Percentiles rank a stretch among this genome's conserved stretches.
These are phyloP conservation scores for Ceratobasidium sp. DNA, from an alignment of 1,284 basidiomycete species.

Conservation along the genomic window DNA sequence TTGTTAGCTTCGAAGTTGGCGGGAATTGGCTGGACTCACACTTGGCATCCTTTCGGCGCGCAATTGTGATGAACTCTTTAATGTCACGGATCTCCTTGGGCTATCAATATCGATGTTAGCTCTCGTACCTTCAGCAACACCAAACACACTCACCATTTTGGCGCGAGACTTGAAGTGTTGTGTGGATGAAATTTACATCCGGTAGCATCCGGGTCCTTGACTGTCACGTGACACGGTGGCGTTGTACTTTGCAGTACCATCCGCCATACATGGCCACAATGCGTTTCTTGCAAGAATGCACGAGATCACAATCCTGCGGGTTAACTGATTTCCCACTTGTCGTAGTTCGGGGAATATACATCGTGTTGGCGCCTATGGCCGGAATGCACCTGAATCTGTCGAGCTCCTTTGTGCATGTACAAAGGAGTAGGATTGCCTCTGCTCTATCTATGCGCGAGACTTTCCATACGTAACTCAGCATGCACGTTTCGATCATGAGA, in stretches of 20 bases:
- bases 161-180: slow-evolving; percentile 16
- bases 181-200: slow-evolving; percentile 27
- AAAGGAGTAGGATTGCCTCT: slow-evolving; percentile 25
- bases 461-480: slow-evolving; percentile 17
- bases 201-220: neutral
- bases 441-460: slow-evolving; percentile 31
- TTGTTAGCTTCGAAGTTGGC: neutral
- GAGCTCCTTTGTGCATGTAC: slow-evolving; percentile 34
- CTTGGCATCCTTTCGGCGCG: slow-evolving; percentile 78
- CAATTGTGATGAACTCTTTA: slow-evolving; percentile 98
- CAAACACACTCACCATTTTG: slow-evolving; percentile 40
- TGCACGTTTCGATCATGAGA: slow-evolving; percentile 36
- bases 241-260: slow-evolving; percentile 16
- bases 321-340: neutral
- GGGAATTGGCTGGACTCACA: slow-evolving; percentile 57
- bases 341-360: neutral
- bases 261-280: neutral
- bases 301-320: neutral
- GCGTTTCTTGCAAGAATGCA: neutral
- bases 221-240: slow-evolving; percentile 30
- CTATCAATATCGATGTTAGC: slow-evolving; percentile 61
- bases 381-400: neutral
- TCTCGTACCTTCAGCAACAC: neutral
- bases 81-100: slow-evolving; percentile 99
- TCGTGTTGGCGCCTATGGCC: slow-evolving; percentile 1